Evolutionary conservation across 805 yeast genomes (phyloP), one percentile per base, ranked within the genome.

Genomic region (Torulaspora franciscae): DNA sequence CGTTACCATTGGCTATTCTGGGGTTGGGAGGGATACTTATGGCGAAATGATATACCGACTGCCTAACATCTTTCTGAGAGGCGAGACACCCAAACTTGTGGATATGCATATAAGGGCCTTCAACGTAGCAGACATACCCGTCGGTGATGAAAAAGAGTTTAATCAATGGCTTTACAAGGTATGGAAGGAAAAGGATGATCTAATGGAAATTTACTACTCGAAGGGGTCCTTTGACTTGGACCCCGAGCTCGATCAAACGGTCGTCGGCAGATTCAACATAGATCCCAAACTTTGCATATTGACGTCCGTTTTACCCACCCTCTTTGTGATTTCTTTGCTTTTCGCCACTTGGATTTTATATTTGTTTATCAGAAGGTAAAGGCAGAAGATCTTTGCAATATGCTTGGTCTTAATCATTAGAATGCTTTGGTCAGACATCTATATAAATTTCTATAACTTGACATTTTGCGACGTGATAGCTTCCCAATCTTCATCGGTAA

Each of bases 31-130:
- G 1, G 71, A 71, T 5, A 81, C 80, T 48, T 83, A 75, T 58
- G 96, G 95, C 1, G 96, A 93, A 62, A 83, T 81, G 52, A 72
- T 74, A 27, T 93, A 76, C 63, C 78, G 88, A 1, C 69, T 93
- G 43, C 71, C 73, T 43, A 70, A 74, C 25, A 76, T 82, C 32
- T 88, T 81, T 58, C 57, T 88, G 6, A 67, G 71, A 40, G 96
- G 96, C 1, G 68, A 73, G 44, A 84, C 87, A 22, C 97, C 99
- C 0, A 66, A 71, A 35, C 51, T 67, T 6, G 80, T 89, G 6
- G 78, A 78, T 56, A 75, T 85, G 49, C 78, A 85, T 62, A 69
- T 89, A 47, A 75, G 83, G 49, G 75, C 79, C 9, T 74, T 76
- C 50, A 68, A 69, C 7, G 55, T 87, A 7, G 55, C 66, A 4